phyloP scores from a whole-genome alignment of 2,329 filamentous ascomycete genomes.

The Falciphora oryzae region DNA sequence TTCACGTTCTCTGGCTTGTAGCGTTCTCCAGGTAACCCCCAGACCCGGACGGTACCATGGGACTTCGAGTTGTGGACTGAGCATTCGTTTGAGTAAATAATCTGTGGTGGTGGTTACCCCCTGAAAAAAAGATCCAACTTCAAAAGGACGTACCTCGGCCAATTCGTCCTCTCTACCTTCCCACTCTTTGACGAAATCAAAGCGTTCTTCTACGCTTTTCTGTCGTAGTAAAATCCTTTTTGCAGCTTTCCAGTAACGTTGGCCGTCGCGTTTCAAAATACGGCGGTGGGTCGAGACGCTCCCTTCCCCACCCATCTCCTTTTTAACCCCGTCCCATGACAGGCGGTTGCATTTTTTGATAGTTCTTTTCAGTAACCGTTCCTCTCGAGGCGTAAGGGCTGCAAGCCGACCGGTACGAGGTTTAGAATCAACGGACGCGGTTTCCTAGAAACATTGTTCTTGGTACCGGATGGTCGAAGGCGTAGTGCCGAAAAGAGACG shows the following conservation, averaged over 20 bases:
- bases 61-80: background rate
- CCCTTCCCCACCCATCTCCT: background rate
- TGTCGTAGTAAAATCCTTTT: background rate
- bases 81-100: background rate
- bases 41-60: background rate
- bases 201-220: background rate
- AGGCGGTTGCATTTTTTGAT: too few relatives aligned
- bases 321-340: background rate
- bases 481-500: too few relatives aligned
- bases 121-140: background rate
- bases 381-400: too few relatives aligned
- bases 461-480: too few relatives aligned
- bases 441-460: too few relatives aligned
- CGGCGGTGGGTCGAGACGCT: background rate
- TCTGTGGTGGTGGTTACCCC: background rate
- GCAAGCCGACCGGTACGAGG: too few relatives aligned
- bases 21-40: background rate
- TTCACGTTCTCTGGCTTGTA: background rate
- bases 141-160: background rate
- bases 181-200: background rate
- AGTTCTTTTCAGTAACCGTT: too few relatives aligned
- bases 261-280: background rate
- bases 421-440: too few relatives aligned
- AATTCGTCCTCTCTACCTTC: background rate
- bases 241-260: background rate